These are phyloP conservation scores for Pythium utonaiense DNA, from an alignment of 352 stramenopile genomes.

Conservation along the genomic window DNA sequence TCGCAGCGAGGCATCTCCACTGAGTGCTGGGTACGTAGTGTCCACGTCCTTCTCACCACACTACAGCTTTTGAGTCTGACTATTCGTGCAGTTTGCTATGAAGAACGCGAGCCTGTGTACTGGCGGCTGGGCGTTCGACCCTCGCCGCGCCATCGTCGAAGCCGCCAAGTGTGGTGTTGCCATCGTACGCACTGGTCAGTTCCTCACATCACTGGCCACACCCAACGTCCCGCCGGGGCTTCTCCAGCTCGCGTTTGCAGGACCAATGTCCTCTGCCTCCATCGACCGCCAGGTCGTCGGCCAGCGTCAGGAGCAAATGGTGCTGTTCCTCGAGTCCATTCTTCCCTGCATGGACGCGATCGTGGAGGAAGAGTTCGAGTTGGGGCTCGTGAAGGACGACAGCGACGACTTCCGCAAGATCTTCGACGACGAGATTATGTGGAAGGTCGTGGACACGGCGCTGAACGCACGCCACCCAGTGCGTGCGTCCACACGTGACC, in stretches of 20 bases:
- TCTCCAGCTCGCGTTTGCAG: conserved; percentile 52
- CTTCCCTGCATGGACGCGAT: conserved; percentile 72
- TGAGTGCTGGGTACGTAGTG: conserved; percentile 65
- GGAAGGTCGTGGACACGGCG: conserved; percentile 62
- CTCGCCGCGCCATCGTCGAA: conserved; percentile 69
- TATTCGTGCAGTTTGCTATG: conserved; percentile 59
- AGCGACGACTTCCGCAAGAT: conserved; percentile 70
- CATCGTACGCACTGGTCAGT: conserved; percentile 72
- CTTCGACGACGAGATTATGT: conserved; percentile 73
- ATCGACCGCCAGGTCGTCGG: conserved; percentile 53
- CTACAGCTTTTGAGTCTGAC: background rate
- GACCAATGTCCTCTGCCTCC: conserved; percentile 16
- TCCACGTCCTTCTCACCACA: background rate
- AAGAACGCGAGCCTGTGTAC: conserved; percentile 69
- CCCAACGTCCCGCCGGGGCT: conserved; percentile 31
- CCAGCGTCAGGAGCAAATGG: conserved; percentile 76
- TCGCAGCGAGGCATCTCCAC: conserved; percentile 75
- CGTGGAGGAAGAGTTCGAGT: conserved; percentile 70
- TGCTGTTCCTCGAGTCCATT: conserved; percentile 79
- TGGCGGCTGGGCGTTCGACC: conserved; percentile 66
- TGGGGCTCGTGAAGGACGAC: conserved; percentile 60
- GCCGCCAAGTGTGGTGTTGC: conserved; percentile 45
- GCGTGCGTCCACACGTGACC: background rate
- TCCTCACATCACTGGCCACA: conserved; percentile 45
- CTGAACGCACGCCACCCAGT: conserved; percentile 20